Base-by-base conservation (phyloP, 371 early-diverging fungal genomes). In the Circinella minor region DNA sequence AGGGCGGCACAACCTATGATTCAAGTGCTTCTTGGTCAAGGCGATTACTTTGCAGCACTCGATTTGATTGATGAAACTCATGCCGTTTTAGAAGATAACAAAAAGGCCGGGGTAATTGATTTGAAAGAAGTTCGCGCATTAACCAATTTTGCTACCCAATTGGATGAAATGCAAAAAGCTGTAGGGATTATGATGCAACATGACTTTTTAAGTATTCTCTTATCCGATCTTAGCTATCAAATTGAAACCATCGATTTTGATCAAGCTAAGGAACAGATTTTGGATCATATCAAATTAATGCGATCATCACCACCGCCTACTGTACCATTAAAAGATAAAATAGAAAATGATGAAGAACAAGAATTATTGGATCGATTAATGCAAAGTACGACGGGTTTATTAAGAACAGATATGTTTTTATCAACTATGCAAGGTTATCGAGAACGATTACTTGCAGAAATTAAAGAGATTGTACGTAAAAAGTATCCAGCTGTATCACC, bases 11-110 rank as follows among this genome's bases (percentile, higher is more conserved):
- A 92, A 69, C 92, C 94, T 1, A 91, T 89, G 71, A 93, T 96
- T 34, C 95, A 95, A 70, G 84, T 88, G 15, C 76, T 97, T 36
- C 74, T 96, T 8, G 85, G 83, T 0, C 90, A 92, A 49, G 89
- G 90, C 6, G 92, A 97, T 74, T 94, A 92, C 70, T 91, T 94
- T 69, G 94, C 88, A 3, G 97, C 97, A 7, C 74, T 98, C 73
- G 93, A 94, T 69, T 74, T 97, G 49, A 90, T 98, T 43, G 92
- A 91, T 36, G 93, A 93, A 34, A 89, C 94, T 7, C 89, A 88
- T 46, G 63, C 55, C 27, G 74, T 83, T 0, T 69, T 95, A 46
- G 73, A 85, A 15, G 90, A 86, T 10, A 77, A 68, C n/a, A 67
- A 64, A 6, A 51, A 70, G 11, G 49, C 62, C 3, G 73, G 65